These are phyloP conservation scores for Mesembryanthemum crystallinum DNA, from an alignment of 148 eudicot species.

Conservation along the genomic window DNA sequence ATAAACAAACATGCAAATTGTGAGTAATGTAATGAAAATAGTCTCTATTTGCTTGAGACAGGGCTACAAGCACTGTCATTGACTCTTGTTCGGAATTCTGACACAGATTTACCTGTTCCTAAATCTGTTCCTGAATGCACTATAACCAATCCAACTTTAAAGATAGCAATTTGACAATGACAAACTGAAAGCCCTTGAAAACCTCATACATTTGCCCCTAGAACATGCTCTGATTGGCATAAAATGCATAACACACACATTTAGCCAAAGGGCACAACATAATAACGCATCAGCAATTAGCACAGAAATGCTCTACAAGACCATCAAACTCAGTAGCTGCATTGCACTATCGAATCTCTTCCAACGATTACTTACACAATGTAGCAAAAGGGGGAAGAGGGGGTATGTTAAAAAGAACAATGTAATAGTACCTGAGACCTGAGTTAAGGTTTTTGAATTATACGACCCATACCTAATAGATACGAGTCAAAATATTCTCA, in stretches of 20 bases:
- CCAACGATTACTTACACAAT: not conserved
- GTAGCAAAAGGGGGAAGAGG: not conserved
- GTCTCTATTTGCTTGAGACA: too few relatives aligned
- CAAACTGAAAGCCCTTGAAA: not conserved
- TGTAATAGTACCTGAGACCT: not conserved
- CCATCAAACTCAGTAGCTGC: not conserved
- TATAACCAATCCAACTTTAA: too few relatives aligned
- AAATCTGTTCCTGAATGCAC: too few relatives aligned
- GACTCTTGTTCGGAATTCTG: too few relatives aligned
- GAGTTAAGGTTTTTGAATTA: not conserved
- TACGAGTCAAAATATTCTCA: not conserved
- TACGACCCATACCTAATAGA: not conserved
- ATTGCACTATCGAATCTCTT: not conserved
- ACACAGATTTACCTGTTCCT: too few relatives aligned
- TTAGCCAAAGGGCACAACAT: too few relatives aligned
- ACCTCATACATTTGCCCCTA: not conserved
- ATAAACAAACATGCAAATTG: too few relatives aligned
- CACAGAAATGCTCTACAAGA: not conserved
- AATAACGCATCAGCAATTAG: not conserved
- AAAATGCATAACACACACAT: not conserved
- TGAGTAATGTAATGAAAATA: too few relatives aligned
- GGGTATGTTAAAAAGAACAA: slow-evolving; percentile 3
- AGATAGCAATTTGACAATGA: too few relatives aligned
- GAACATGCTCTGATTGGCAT: not conserved
- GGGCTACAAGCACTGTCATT: too few relatives aligned